A percentile compares a stretch with the other conserved stretches of the same genome.
These are phyloP conservation scores for Beauveria rudraprayagi DNA, from an alignment of 2,329 filamentous ascomycete genomes.

Conservation along the genomic window DNA sequence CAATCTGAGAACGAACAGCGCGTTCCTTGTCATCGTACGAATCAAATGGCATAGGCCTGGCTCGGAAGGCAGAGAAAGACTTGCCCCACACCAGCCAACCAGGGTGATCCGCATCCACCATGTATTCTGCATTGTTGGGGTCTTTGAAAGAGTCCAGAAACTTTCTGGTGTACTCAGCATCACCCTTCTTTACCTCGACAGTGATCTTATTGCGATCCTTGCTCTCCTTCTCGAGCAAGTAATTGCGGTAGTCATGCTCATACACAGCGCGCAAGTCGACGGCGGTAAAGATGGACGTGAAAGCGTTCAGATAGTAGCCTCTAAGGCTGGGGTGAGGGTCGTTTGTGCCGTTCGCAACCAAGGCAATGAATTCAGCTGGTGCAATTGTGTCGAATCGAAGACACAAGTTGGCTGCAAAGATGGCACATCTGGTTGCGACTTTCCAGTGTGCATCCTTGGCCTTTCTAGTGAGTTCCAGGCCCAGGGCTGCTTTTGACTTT, in stretches of 20 bases:
- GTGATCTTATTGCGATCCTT: constrained; percentile 67
- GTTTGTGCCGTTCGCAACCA: constrained; percentile 75
- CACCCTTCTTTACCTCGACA: constrained; percentile 64
- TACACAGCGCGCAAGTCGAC: constrained; percentile 83
- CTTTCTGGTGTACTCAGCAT: constrained; percentile 68
- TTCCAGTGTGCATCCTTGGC: constrained; percentile 89
- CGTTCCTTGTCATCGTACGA: constrained; percentile 75
- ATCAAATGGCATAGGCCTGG: constrained; percentile 59
- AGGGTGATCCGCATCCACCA: constrained; percentile 83
- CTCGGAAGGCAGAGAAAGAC: constrained; percentile 70
- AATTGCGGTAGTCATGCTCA: constrained; percentile 80
- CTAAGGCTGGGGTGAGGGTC: constrained; percentile 85
- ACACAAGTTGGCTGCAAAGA: constrained; percentile 84
- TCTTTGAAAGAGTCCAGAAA: constrained; percentile 73
- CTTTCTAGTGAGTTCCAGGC: constrained; percentile 70
- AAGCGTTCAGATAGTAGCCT: constrained; percentile 69
- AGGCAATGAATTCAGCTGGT: constrained; percentile 70
- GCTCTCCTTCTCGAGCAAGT: constrained; percentile 67
- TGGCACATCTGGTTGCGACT: constrained; percentile 79
- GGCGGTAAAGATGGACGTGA: constrained; percentile 70
- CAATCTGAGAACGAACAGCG: constrained; percentile 68
- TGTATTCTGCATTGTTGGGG: constrained; percentile 63
- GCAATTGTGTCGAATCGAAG: constrained; percentile 87
- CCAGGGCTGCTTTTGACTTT: constrained; percentile 69
- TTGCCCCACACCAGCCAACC: constrained; percentile 97